A percentile compares a stretch with the other conserved stretches of the same genome.
These are phyloP conservation scores for Solanum lycopersicoides DNA, from an alignment of 257 asterid species.

Conservation along the genomic window DNA sequence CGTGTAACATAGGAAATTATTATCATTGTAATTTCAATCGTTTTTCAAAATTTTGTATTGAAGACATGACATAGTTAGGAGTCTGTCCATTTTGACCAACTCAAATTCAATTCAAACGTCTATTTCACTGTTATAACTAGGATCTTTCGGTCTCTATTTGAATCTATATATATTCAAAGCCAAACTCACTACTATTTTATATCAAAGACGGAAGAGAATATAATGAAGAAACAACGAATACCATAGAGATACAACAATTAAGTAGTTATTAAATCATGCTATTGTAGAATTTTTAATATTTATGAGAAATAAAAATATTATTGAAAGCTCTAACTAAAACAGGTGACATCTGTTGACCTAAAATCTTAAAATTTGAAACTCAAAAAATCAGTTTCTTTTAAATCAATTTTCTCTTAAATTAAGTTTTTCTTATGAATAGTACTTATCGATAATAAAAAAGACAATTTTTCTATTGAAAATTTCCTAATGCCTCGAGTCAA, in stretches of 20 bases:
- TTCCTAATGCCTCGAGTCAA: neutral
- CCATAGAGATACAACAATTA: neutral
- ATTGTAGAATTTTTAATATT: neutral
- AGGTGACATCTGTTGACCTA: neutral
- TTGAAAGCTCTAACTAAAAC: neutral
- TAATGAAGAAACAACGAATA: too few relatives aligned
- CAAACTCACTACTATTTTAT: too few relatives aligned
- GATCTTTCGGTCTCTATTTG: fast-evolving
- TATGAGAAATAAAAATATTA: neutral
- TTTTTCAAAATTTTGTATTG: neutral
- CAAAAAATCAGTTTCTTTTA: neutral
- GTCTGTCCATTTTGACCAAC: fast-evolving
- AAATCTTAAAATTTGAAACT: neutral
- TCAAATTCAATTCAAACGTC: too few relatives aligned
- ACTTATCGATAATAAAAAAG: neutral
- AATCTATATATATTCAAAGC: neutral
- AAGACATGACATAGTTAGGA: neutral
- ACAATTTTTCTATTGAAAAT: neutral
- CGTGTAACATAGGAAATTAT: neutral
- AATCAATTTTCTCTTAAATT: neutral
- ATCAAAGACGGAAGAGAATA: too few relatives aligned
- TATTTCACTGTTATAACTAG: neutral
- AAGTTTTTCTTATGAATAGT: neutral
- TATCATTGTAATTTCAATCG: too few relatives aligned
- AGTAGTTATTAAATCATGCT: neutral